These are phyloP conservation scores for Tylopilus intermedius DNA, from an alignment of 768 basidiomycete genomes.

Conservation along the genomic window DNA sequence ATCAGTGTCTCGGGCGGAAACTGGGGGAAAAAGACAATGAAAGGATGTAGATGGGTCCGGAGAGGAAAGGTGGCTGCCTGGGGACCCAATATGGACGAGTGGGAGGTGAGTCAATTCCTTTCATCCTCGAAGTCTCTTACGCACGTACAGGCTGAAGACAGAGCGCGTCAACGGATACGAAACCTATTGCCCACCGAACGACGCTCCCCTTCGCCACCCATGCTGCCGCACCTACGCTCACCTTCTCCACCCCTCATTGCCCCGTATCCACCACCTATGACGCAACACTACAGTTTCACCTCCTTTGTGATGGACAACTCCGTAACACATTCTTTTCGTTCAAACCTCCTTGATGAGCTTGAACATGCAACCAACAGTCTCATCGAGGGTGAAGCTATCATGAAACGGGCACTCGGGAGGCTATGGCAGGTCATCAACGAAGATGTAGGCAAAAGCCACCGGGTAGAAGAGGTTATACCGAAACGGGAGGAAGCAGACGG, in stretches of 20 bases:
- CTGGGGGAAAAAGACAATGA: slow-evolving; percentile 76
- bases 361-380: slow-evolving; percentile 79
- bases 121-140: slow-evolving; percentile 9
- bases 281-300: slow-evolving; percentile 70
- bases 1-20: slow-evolving; percentile 58
- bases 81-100: slow-evolving; percentile 81
- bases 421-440: slow-evolving; percentile 81
- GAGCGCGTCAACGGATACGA: slow-evolving; percentile 75
- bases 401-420: slow-evolving; percentile 70
- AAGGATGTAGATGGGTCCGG: slow-evolving; percentile 77
- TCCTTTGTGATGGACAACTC: slow-evolving; percentile 85
- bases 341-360: slow-evolving; percentile 69
- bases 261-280: slow-evolving; percentile 65
- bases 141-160: slow-evolving; percentile 63
- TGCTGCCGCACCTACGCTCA: slow-evolving; percentile 69
- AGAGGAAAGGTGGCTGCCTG: slow-evolving; percentile 78
- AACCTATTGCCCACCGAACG: slow-evolving; percentile 54
- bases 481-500: slow-evolving; percentile 68
- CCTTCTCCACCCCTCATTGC: slow-evolving; percentile 75
- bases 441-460: slow-evolving; percentile 44
- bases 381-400: slow-evolving; percentile 74
- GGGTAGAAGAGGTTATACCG: slow-evolving; percentile 44
- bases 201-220: slow-evolving; percentile 68
- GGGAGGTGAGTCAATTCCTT: slow-evolving; percentile 53
- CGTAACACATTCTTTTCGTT: slow-evolving; percentile 79